A percentile compares a stretch with the other conserved stretches of the same genome.
phyloP scores from a whole-genome alignment of 768 basidiomycete species.

The Xerocomellus amylosporus region DNA sequence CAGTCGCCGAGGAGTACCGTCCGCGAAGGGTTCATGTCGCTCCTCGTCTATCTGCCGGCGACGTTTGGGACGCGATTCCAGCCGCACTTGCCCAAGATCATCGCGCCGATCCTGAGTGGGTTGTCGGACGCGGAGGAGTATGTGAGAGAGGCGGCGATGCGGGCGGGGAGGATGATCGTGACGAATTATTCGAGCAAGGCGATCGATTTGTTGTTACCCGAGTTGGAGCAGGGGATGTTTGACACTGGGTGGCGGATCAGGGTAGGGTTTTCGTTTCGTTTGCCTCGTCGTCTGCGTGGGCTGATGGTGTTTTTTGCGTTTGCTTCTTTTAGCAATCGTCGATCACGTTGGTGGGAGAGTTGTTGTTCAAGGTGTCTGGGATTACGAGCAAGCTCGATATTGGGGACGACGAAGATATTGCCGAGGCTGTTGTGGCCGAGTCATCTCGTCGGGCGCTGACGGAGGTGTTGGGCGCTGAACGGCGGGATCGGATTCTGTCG shows the following conservation, averaged over 20 bases:
- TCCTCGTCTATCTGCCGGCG: conserved; percentile 91
- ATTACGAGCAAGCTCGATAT: conserved; percentile 82
- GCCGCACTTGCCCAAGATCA: conserved; percentile 92
- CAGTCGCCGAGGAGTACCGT: conserved; percentile 88
- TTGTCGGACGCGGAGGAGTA: conserved; percentile 89
- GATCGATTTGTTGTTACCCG: conserved; percentile 90
- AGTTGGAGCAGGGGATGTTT: conserved; percentile 93
- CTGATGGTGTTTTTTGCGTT: conserved; percentile 21
- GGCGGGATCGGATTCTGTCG: conserved; percentile 87
- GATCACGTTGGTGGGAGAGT: conserved; percentile 91
- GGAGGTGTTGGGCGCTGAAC: conserved; percentile 84
- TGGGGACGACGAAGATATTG: conserved; percentile 69
- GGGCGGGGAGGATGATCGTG: conserved; percentile 97
- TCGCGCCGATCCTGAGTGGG: conserved; percentile 87
- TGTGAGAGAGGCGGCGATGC: conserved; percentile 96
- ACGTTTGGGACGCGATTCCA: conserved; percentile 97
- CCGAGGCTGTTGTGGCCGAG: conserved; percentile 67
- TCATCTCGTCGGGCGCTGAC: conserved; percentile 80
- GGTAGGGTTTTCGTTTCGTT: conserved; percentile 45
- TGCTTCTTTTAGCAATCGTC: conserved; percentile 71
- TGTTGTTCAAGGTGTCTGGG: conserved; percentile 95
- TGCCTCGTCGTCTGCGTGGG: neutral
- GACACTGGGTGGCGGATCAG: conserved; percentile 94
- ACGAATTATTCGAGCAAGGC: conserved; percentile 90
- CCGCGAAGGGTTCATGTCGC: conserved; percentile 97